A percentile compares a stretch with the other conserved stretches of the same genome.
These are phyloP conservation scores for Marasmius oreades DNA, from an alignment of 1,284 basidiomycete genomes.

Conservation along the genomic window DNA sequence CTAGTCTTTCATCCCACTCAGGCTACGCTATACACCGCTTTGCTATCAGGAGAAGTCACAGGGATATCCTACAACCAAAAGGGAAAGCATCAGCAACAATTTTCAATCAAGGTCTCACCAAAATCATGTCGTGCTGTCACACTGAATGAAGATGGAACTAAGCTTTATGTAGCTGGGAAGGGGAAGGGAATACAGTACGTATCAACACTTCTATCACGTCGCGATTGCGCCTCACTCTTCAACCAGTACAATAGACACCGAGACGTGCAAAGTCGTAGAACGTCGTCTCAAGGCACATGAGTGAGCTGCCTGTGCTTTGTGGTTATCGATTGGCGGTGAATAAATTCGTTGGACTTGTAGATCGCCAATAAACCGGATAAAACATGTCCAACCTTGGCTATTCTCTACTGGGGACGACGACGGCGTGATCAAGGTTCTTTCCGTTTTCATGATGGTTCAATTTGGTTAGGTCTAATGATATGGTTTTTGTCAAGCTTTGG, in stretches of 20 bases:
- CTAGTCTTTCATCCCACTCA: slow-evolving; percentile 79
- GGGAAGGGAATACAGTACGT: slow-evolving; percentile 77
- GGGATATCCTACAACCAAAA: slow-evolving; percentile 74
- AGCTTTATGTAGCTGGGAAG: slow-evolving; percentile 82
- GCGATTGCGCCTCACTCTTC: slow-evolving; percentile 1
- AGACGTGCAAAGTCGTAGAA: slow-evolving; percentile 61
- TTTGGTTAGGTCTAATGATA: slow-evolving; percentile 8
- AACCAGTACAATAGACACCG: slow-evolving; percentile 64
- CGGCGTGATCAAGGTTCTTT: slow-evolving; percentile 80
- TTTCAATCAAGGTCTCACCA: slow-evolving; percentile 63
- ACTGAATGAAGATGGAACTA: slow-evolving; percentile 59
- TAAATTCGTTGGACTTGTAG: slow-evolving; percentile 45
- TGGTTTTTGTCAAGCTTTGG: slow-evolving; percentile 66
- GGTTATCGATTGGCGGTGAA: slow-evolving; percentile 17
- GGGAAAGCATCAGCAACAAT: slow-evolving; percentile 49
- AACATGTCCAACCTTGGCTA: slow-evolving; percentile 63
- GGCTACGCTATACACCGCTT: slow-evolving; percentile 69
- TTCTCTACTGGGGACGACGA: slow-evolving; percentile 91
- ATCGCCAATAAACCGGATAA: slow-evolving; percentile 82
- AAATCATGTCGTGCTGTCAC: slow-evolving; percentile 75
- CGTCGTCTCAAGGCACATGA: slow-evolving; percentile 72
- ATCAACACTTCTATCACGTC: background rate
- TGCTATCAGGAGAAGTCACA: slow-evolving; percentile 82
- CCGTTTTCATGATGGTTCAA: slow-evolving; percentile 3
- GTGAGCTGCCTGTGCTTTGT: slow-evolving; percentile 45